Percentiles rank a stretch among this genome's conserved stretches.
Evolutionary conservation across 2,329 filamentous ascomycete genomes (phyloP).

Genomic region (Epichloe gansuensis): DNA sequence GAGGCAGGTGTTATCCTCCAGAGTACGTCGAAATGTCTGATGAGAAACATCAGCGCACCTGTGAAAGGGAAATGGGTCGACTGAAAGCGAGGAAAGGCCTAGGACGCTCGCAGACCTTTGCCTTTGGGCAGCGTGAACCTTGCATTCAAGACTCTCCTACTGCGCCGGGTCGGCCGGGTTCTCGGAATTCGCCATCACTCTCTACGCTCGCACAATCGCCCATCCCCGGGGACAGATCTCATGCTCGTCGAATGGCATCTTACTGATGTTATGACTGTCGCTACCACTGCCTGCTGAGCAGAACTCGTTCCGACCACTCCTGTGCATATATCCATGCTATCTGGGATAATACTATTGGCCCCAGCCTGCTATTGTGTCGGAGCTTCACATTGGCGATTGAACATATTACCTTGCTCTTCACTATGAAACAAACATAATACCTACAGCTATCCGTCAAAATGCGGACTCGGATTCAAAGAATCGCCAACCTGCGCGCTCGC

Average conservation of each 20-base stretch:
- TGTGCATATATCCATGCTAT: constrained; percentile 14
- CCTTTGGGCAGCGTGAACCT: constrained; percentile 67
- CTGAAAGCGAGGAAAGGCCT: constrained; percentile 83
- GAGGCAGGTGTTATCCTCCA: constrained; percentile 75
- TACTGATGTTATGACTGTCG: constrained; percentile 32
- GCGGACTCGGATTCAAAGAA: background rate
- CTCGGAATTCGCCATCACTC: constrained; percentile 25
- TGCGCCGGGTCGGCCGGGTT: constrained; percentile 31
- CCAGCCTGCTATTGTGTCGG: constrained; percentile 1
- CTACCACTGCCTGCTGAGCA: constrained; percentile 17
- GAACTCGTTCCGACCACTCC: constrained; percentile 8
- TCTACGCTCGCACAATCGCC: constrained; percentile 35
- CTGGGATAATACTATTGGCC: background rate
- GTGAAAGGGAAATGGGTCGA: constrained; percentile 88
- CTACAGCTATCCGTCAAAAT: background rate
- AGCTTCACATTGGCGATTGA: constrained; percentile 1
- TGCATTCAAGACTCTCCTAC: constrained; percentile 48
- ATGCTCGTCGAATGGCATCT: constrained; percentile 50
- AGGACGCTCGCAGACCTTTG: constrained; percentile 82
- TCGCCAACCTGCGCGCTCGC: background rate
- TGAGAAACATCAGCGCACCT: constrained; percentile 81
- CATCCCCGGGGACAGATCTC: constrained; percentile 35
- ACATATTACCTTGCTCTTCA: background rate
- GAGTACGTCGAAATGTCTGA: constrained; percentile 96
- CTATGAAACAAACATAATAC: background rate